Evolutionary conservation across 768 basidiomycete species (phyloP).

Genomic region (Calocybe indica): DNA sequence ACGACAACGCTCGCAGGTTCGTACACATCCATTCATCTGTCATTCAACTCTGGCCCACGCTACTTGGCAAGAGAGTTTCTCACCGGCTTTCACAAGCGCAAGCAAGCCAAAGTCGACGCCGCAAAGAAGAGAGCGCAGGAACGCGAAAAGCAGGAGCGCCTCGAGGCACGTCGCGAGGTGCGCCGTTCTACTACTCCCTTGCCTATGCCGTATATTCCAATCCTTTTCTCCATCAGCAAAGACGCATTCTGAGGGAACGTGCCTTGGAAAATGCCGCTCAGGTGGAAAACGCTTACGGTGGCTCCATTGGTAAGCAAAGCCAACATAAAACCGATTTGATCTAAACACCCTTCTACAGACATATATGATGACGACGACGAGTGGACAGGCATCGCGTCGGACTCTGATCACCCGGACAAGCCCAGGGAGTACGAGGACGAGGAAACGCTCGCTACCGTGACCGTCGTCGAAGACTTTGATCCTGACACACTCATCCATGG

Average conservation of each 20-base stretch:
- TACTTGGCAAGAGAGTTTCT: constrained; percentile 65
- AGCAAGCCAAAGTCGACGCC: constrained; percentile 76
- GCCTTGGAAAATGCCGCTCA: constrained; percentile 72
- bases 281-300: constrained; percentile 72
- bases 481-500: constrained; percentile 55
- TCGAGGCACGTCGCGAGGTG: constrained; percentile 77
- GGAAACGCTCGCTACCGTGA: constrained; percentile 82
- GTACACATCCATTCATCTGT: constrained; percentile 7
- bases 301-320: constrained; percentile 31
- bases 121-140: constrained; percentile 68
- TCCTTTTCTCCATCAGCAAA: constrained; percentile 46
- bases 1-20: constrained; percentile 78
- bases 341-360: constrained; percentile 9
- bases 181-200: constrained; percentile 12
- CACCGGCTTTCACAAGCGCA: constrained; percentile 92
- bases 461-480: constrained; percentile 90
- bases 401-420: constrained; percentile 30
- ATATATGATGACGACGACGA: constrained; percentile 42
- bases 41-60: constrained; percentile 2
- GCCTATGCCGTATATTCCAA: constrained; percentile 9
- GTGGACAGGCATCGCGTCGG: constrained; percentile 38
- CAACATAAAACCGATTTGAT: constrained; percentile 6
- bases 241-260: constrained; percentile 70
- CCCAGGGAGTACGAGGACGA: constrained; percentile 80
- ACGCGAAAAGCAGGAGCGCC: constrained; percentile 69